A percentile compares a stretch with the other conserved stretches of the same genome.
These are phyloP conservation scores for Ceratobasidium sp. DNA, from an alignment of 1,284 basidiomycete species.

Conservation along the genomic window DNA sequence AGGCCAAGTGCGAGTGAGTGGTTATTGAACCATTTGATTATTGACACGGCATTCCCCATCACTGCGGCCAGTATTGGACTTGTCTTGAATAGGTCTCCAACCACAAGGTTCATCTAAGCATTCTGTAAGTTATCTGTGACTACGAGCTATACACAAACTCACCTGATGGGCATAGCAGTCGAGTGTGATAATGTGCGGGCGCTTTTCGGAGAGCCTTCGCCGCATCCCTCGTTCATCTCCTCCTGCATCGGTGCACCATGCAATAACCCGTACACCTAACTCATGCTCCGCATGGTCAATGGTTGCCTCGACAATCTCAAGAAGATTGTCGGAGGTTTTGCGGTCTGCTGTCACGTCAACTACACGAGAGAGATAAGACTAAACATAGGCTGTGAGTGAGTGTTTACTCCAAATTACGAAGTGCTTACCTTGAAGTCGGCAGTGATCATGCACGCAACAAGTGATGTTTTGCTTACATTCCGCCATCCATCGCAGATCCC, in stretches of 20 bases:
- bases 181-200: slow-evolving; percentile 51
- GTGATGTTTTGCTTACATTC: background rate
- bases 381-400: slow-evolving; percentile 9
- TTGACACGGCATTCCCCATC: background rate
- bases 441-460: slow-evolving; percentile 32
- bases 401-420: background rate
- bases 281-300: slow-evolving; percentile 29
- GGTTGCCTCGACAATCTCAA: slow-evolving; percentile 49
- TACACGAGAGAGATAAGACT: slow-evolving; percentile 53
- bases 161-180: slow-evolving; percentile 60
- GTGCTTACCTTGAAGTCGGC: slow-evolving; percentile 6
- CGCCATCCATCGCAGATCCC: slow-evolving; percentile 39
- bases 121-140: background rate
- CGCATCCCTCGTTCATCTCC: slow-evolving; percentile 55
- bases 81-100: slow-evolving; percentile 56
- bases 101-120: slow-evolving; percentile 56
- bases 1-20: slow-evolving; percentile 51
- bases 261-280: slow-evolving; percentile 49
- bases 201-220: slow-evolving; percentile 46
- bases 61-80: slow-evolving; percentile 34
- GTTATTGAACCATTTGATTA: slow-evolving; percentile 56
- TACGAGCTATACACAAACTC: slow-evolving; percentile 19
- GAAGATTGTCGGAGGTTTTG: slow-evolving; percentile 53
- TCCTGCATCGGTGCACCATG: slow-evolving; percentile 55
- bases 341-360: slow-evolving; percentile 51